Evolutionary conservation across 306 rosid genomes (phyloP).

Genomic region (Dicorynia guianensis): DNA sequence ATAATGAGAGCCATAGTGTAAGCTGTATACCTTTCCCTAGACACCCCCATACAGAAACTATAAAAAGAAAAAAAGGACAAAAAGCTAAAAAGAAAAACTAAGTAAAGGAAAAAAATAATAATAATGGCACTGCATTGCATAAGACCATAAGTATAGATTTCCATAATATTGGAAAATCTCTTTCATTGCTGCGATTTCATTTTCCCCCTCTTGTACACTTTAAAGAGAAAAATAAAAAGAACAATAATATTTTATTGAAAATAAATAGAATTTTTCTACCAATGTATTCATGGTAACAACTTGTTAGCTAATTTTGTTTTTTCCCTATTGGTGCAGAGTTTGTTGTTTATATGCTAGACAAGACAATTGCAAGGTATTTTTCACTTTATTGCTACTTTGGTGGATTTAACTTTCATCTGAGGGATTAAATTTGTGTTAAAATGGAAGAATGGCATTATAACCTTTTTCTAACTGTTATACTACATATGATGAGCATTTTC

Average conservation of each 20-base stretch:
- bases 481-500: neutral
- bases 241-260: conserved; percentile 23
- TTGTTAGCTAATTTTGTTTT: conserved; percentile 34
- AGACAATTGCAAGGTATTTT: conserved; percentile 78
- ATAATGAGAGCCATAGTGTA: neutral
- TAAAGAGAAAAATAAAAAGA: neutral
- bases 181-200: neutral
- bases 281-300: conserved; percentile 1
- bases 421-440: neutral
- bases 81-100: neutral
- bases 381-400: conserved; percentile 32
- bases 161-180: neutral
- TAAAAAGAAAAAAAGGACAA: no score
- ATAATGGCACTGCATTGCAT: neutral
- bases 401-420: conserved; percentile 8
- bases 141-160: neutral
- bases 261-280: conserved; percentile 7
- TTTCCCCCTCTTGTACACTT: neutral
- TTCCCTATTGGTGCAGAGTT: conserved; percentile 67
- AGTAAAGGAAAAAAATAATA: neutral
- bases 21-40: neutral
- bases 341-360: conserved; percentile 75
- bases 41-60: neutral
- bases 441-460: conserved; percentile 13
- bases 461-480: conserved; percentile 3